Evolutionary conservation across 2,329 filamentous ascomycete species (phyloP).

Genomic region (Keithomyces neogunnii): DNA sequence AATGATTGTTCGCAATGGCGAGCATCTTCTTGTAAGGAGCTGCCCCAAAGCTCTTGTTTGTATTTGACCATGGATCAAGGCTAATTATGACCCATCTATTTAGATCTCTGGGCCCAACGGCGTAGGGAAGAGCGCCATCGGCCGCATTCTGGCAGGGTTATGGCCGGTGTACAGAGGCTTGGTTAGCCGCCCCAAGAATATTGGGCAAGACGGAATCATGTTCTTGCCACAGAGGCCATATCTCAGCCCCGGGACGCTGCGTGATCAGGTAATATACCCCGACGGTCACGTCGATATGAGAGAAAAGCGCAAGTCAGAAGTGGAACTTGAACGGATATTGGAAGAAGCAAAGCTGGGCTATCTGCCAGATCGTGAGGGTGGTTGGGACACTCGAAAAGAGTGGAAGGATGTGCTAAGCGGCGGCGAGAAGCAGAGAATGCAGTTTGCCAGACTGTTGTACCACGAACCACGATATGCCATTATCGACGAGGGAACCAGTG

Average conservation of each 20-base stretch:
- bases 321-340: conserved; percentile 67
- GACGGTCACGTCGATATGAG: conserved; percentile 94
- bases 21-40: conserved; percentile 65
- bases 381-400: conserved; percentile 93
- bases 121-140: conserved; percentile 83
- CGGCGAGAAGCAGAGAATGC: conserved; percentile 95
- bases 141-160: conserved; percentile 79
- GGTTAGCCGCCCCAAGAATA: conserved; percentile 73
- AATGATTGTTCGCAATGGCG: conserved; percentile 80
- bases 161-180: conserved; percentile 96
- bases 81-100: neutral
- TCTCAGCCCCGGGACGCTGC: conserved; percentile 80
- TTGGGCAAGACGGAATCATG: conserved; percentile 90
- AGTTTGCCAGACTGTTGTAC: conserved; percentile 81
- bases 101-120: conserved; percentile 89
- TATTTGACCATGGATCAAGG: neutral
- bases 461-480: conserved; percentile 93
- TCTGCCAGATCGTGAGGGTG: conserved; percentile 82
- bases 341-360: conserved; percentile 84
- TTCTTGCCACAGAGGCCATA: conserved; percentile 94
- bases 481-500: conserved; percentile 90
- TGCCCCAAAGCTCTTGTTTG: neutral
- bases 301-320: conserved; percentile 66
- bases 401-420: conserved; percentile 98
- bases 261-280: conserved; percentile 96